Evolutionary conservation across 2,329 filamentous ascomycete genomes (phyloP).

Genomic region (Colletotrichum somersetense): DNA sequence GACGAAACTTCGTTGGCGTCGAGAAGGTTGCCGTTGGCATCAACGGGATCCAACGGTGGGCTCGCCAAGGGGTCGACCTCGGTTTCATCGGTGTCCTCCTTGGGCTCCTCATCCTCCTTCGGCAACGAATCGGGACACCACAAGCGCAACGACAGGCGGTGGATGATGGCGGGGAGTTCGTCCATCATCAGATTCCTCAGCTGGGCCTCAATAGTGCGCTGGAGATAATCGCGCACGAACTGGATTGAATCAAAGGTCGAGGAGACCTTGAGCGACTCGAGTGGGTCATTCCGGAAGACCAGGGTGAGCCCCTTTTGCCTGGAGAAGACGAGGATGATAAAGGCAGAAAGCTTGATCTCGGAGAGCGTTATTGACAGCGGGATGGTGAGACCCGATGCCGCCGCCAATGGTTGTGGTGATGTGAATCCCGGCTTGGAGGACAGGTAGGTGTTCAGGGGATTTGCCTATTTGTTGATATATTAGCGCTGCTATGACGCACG

Average conservation of each 20-base stretch:
- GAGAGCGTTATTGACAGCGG: conserved; percentile 97
- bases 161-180: conserved; percentile 95
- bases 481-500: conserved; percentile 58
- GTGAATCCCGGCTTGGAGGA: conserved; percentile 92
- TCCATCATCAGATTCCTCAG: conserved; percentile 97
- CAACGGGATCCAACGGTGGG: conserved; percentile 84
- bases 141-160: conserved; percentile 86
- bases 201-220: conserved; percentile 95
- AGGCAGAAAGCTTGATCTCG: conserved; percentile 94
- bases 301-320: conserved; percentile 96
- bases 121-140: conserved; percentile 90
- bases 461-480: conserved; percentile 74
- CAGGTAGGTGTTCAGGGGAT: conserved; percentile 95
- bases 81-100: conserved; percentile 66
- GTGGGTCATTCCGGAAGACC: conserved; percentile 96
- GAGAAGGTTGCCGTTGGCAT: conserved; percentile 81
- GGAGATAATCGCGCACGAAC: conserved; percentile 96
- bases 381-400: conserved; percentile 92
- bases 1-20: conserved; percentile 82
- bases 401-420: conserved; percentile 91
- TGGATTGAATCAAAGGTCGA: conserved; percentile 99
- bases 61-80: conserved; percentile 85
- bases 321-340: conserved; percentile 97
- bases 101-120: conserved; percentile 69
- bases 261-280: conserved; percentile 97